phyloP scores from a whole-genome alignment of 2,329 filamentous ascomycete species.

The Chaetomiaceae sp. region DNA sequence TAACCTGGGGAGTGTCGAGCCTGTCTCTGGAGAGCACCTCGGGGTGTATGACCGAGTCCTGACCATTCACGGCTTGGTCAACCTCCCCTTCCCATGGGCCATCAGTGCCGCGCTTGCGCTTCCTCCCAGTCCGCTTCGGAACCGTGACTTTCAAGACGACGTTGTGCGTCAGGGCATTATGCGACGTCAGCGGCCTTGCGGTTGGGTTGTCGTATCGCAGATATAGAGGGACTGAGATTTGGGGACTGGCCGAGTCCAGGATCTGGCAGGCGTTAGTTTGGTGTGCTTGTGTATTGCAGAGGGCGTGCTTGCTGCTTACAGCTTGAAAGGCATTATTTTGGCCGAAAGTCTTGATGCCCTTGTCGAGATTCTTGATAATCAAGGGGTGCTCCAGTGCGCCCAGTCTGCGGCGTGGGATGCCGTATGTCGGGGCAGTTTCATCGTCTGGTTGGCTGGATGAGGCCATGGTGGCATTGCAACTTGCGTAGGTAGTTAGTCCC shows the following conservation, averaged over 20 bases:
- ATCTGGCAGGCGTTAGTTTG: constrained; percentile 32
- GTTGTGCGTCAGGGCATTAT: constrained; percentile 72
- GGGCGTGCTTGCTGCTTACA: constrained; percentile 24
- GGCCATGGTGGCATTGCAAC: constrained; percentile 10
- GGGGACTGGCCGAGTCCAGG: constrained; percentile 40
- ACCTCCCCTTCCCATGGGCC: constrained; percentile 55
- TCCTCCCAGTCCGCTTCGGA: constrained; percentile 80
- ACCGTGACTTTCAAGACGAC: constrained; percentile 81
- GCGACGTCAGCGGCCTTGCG: constrained; percentile 72
- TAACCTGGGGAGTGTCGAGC: constrained; percentile 47
- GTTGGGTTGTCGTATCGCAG: constrained; percentile 75
- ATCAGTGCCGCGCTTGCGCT: constrained; percentile 72
- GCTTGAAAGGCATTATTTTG: constrained; percentile 35
- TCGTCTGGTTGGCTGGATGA: constrained; percentile 3
- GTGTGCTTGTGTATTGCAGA: not conserved
- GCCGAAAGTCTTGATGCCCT: constrained; percentile 39
- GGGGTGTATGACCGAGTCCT: constrained; percentile 11
- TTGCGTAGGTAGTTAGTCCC: too few species aligned
- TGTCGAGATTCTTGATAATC: constrained; percentile 37
- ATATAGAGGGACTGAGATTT: constrained; percentile 60
- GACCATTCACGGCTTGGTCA: constrained; percentile 29
- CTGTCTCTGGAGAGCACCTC: constrained; percentile 41
- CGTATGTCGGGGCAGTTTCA: constrained; percentile 33
- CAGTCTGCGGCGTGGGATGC: constrained; percentile 36
- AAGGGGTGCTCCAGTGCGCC: constrained; percentile 42